These are phyloP conservation scores for Cutaneotrichosporon spelunceum DNA, from an alignment of 1,284 basidiomycete genomes.

Conservation along the genomic window DNA sequence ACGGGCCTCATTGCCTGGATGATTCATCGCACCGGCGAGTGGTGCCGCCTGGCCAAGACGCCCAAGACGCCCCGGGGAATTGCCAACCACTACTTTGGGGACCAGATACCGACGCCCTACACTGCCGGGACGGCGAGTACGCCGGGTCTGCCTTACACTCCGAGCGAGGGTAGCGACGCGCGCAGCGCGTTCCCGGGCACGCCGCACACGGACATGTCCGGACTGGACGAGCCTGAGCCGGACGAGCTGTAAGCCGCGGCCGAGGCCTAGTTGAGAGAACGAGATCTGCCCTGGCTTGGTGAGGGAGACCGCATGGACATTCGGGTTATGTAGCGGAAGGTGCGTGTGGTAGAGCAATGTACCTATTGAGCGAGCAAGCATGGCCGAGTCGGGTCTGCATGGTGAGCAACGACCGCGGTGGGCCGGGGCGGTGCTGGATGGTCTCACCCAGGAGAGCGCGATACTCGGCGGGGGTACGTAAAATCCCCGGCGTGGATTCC, in stretches of 20 bases:
- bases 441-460: no score
- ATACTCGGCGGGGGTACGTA: no score
- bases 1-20: constrained; percentile 86
- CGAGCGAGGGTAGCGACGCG: constrained; percentile 14
- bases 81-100: constrained; percentile 91
- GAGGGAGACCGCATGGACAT: no score
- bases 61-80: constrained; percentile 70
- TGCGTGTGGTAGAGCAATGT: not conserved
- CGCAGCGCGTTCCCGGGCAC: constrained; percentile 29
- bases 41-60: constrained; percentile 78
- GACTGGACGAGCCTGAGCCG: constrained; percentile 40
- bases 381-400: not conserved
- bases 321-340: not conserved
- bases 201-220: constrained; percentile 40
- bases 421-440: not conserved
- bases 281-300: no score
- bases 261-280: no score
- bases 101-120: constrained; percentile 50
- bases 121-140: constrained; percentile 38
- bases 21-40: constrained; percentile 77
- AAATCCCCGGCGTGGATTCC: no score
- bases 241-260: constrained; percentile 33
- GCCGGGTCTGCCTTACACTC: constrained; percentile 41
- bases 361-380: not conserved
- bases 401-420: not conserved